Evolutionary conservation across 1,284 basidiomycete species (phyloP).

Genomic region (Phaffia rhodozyma): DNA sequence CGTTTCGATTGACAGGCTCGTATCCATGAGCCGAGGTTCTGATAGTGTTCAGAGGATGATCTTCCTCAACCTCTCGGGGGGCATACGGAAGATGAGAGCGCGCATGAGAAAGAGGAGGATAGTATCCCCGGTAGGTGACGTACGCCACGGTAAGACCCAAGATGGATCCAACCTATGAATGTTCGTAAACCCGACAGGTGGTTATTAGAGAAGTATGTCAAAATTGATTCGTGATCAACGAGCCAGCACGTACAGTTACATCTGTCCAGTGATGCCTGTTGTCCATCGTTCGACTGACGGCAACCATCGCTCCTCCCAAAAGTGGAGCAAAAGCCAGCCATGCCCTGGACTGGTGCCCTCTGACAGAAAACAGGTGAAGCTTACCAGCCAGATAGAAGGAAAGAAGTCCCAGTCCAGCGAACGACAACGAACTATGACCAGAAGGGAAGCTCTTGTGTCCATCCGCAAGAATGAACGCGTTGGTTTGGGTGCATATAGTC

Average conservation of each 20-base stretch:
- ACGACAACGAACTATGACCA: constrained; percentile 63
- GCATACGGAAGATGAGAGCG: constrained; percentile 59
- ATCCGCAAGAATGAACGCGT: constrained; percentile 52
- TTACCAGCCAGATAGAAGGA: constrained; percentile 53
- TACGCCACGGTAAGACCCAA: constrained; percentile 62
- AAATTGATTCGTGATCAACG: neutral
- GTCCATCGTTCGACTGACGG: constrained; percentile 67
- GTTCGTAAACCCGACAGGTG: too few species aligned
- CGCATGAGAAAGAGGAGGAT: constrained; percentile 23
- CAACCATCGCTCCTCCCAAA: constrained; percentile 64
- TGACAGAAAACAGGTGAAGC: constrained; percentile 69
- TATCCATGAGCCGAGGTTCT: too few species aligned
- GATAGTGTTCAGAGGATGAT: neutral
- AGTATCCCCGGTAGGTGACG: constrained; percentile 58
- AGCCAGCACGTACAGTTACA: neutral
- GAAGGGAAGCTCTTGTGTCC: constrained; percentile 88
- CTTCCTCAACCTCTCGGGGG: constrained; percentile 39
- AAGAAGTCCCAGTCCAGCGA: constrained; percentile 34
- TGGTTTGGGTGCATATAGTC: constrained; percentile 62
- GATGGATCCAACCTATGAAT: constrained; percentile 48
- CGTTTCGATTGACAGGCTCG: too few species aligned
- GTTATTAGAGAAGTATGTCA: neutral
- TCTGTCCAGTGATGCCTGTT: constrained; percentile 27
- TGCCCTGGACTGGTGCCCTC: constrained; percentile 69
- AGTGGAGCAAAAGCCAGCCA: constrained; percentile 75